Base-by-base conservation (phyloP, 2,329 filamentous ascomycete genomes). In the Colletotrichum spaethianum region DNA sequence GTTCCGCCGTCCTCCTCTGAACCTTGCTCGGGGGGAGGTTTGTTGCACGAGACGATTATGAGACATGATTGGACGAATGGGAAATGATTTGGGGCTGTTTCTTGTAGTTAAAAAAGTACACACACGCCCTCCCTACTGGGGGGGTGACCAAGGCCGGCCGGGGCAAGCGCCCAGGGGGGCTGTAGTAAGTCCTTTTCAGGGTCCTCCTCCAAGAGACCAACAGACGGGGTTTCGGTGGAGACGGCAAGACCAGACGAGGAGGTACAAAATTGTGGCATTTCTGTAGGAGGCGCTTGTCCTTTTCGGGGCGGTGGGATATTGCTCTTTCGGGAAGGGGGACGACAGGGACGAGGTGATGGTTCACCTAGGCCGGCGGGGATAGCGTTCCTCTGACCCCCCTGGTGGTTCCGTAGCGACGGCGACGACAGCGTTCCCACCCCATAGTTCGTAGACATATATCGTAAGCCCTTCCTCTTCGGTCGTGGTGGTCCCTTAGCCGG, bases 61-160 rank as follows among this genome's bases (percentile, higher is more conserved):
- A 85, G 76, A 83, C 83, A 86, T 89, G 87, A 89, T 89, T 89
- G 87, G 87, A 83, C 76, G 77, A 78, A 71, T 66, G 64, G 76
- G 76, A 74, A 78, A 78, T 74, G 77, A 78, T 78, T 80, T 76
- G 77, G 76, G 73, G 74, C 70, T 75, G 75, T 75, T 76, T 79
- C 31, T 56, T 76, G 76, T 77, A 76, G 77, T 81, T 63, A 4
- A 23, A 38, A 84, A 85, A 83, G 82, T 83, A 87, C 84, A 82
- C 84, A 84, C 44, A 81, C 81, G 69, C 64, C 76, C 77, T 76
- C 74, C 74, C 75, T 74, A 74, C 67, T 74, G 71, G 53, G 68
- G 56, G 38, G 18, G 36, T 59, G 60, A 42, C 52, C 12, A 75
- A 73, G 76, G 75, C 59, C 60, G 74, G 76, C 76, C 59, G 60